Base-by-base conservation (phyloP, 164 flowering plant species). In the Paratinospora sagittata region DNA sequence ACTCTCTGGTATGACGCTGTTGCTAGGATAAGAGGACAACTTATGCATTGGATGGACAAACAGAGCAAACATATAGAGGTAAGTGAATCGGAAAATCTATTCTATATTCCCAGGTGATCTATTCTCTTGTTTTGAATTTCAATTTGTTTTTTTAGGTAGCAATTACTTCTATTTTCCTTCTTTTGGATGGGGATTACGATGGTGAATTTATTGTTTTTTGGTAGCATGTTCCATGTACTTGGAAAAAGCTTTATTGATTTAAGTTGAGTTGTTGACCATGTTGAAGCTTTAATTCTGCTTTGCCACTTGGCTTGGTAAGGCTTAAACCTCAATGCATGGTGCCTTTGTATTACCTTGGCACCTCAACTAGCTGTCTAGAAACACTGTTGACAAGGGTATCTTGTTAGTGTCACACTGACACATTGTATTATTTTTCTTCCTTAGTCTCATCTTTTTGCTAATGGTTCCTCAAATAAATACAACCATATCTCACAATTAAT, bases 1-100 rank as follows among this genome's bases (percentile, higher is more conserved):
- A 85, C 87, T 33, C 71, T 96, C 43, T 96, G 98, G 99, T 96
- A 96, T 81, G 99, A 96, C 66, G 99, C 99, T 73, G 95, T 96
- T 74, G 92, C 89, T 62, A 85, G 93, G 62, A 96, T 96, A 64
- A 83, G 98, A 79, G 82, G 45, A 26, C 90, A 87, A 68, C 96
- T 96, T 65, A 78, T 86, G 78, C 85, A 87, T 77, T 96, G 99
- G 99, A 96, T 93, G 96, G 99, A 95, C 78, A 95, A 92, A 79
- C 97, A 95, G 80, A 95, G 93, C 85, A 95, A 95, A 82, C 98
- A 95, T 78, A 86, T 95, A 65, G 81, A 94, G 77, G 99, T 95
- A 80, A 88, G 97, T 81, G 73, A 72, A 70, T 69, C 16, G 8
- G 5, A 68, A 55, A 55, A 7, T 55, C 26, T 55, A 19, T n/a